Evolutionary conservation across 73 alveolate species (phyloP).

Genomic region (Tetrahymena malaccensis): DNA sequence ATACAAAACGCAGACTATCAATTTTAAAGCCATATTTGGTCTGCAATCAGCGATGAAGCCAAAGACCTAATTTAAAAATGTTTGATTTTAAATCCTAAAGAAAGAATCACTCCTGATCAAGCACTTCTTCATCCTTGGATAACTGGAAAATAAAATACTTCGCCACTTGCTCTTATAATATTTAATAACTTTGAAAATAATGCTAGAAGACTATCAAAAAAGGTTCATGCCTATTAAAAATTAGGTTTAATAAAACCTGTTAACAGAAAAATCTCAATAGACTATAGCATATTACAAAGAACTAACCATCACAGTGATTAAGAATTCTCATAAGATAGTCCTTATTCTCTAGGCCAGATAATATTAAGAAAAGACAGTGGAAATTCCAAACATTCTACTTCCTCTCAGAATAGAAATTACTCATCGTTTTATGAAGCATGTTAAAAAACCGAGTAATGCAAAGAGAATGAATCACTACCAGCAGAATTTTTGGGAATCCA

Average conservation of each 20-base stretch:
- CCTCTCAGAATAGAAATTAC: not conserved
- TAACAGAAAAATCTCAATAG: not conserved
- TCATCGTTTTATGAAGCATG: not conserved
- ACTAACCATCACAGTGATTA: not conserved
- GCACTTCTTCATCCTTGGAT: slow-evolving; percentile 90
- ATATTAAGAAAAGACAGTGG: not conserved
- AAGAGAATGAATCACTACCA: not conserved
- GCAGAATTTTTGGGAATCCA: not conserved
- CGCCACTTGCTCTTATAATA: not conserved
- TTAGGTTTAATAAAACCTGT: not conserved
- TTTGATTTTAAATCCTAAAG: slow-evolving; percentile 59
- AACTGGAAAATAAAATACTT: slow-evolving; percentile 50
- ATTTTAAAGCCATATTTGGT: not conserved
- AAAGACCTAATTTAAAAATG: slow-evolving; percentile 62
- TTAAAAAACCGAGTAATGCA: not conserved
- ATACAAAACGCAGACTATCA: not conserved
- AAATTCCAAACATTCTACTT: not conserved
- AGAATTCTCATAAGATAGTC: not conserved
- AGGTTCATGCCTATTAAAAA: not conserved
- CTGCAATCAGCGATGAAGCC: slow-evolving; percentile 22
- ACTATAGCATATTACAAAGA: not conserved
- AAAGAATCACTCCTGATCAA: slow-evolving; percentile 68
- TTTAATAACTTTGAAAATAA: not conserved
- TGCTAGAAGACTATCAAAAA: not conserved
- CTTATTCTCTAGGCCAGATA: not conserved